phyloP scores from a whole-genome alignment of 306 rosid species.

The Quercus robur region DNA sequence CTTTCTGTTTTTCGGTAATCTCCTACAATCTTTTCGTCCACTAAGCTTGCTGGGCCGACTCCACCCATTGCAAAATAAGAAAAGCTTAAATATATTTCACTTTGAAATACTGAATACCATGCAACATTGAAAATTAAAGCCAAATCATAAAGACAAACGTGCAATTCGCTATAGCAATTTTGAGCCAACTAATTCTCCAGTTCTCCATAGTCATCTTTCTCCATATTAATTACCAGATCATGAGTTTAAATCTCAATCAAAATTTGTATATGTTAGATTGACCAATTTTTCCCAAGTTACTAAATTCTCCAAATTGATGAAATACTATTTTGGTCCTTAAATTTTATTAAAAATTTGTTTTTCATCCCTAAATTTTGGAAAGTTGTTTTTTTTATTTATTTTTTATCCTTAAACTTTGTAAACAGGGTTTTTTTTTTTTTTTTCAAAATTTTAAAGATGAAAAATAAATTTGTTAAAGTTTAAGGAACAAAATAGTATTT shows the following conservation, averaged over 20 bases:
- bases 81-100: neutral
- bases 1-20: conserved; percentile 57
- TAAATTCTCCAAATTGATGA: neutral
- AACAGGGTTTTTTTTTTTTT: too few species aligned
- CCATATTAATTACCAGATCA: neutral
- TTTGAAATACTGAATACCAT: neutral
- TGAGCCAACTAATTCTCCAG: neutral
- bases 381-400: too few species aligned
- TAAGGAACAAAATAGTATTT: too few species aligned
- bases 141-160: neutral
- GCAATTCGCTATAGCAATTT: too few species aligned
- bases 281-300: neutral
- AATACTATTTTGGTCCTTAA: too few species aligned
- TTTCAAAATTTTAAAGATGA: too few species aligned
- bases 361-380: too few species aligned
- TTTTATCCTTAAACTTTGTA: too few species aligned
- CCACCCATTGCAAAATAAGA: conserved; percentile 56
- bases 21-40: conserved; percentile 46
- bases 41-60: conserved; percentile 48
- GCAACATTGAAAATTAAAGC: neutral
- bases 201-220: neutral
- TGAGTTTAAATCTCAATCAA: neutral
- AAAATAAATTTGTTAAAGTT: too few species aligned
- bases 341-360: too few species aligned
- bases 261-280: neutral